These are phyloP conservation scores for Canavalia gladiata DNA, from an alignment of 306 rosid genomes.

Conservation along the genomic window DNA sequence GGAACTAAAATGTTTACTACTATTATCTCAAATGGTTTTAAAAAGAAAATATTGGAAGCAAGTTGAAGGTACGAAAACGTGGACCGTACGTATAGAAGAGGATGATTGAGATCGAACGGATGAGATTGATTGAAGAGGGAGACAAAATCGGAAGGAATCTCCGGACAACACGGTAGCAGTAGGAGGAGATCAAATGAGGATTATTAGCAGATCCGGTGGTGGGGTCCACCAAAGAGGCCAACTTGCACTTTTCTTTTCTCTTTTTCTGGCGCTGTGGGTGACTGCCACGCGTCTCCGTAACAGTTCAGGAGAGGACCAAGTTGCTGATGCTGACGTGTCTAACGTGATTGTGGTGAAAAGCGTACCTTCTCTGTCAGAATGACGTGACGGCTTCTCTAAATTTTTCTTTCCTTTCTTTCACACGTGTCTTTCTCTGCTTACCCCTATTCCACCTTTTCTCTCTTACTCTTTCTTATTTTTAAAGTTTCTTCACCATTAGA, in stretches of 20 bases:
- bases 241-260: slow-evolving; percentile 23
- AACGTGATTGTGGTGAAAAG: slow-evolving; percentile 43
- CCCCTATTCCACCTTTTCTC: background rate
- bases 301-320: background rate
- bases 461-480: background rate
- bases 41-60: background rate
- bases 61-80: slow-evolving; percentile 35
- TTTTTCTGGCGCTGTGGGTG: background rate
- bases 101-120: slow-evolving; percentile 44
- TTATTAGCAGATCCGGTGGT: slow-evolving; percentile 35
- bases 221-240: slow-evolving; percentile 25
- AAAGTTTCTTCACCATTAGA: too few species aligned
- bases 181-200: background rate
- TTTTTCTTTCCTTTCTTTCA: background rate
- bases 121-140: background rate
- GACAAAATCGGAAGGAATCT: slow-evolving; percentile 47
- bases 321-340: slow-evolving; percentile 45
- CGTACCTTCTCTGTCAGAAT: slow-evolving; percentile 35
- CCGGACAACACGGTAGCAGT: slow-evolving; percentile 43
- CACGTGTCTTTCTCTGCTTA: slow-evolving; percentile 32
- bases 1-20: too few species aligned
- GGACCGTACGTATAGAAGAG: slow-evolving; percentile 46
- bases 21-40: too few species aligned
- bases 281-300: slow-evolving; percentile 50
- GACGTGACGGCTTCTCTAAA: slow-evolving; percentile 43